Evolutionary conservation across 257 asterid species (phyloP).

Genomic region (Solanum gracilifrons): DNA sequence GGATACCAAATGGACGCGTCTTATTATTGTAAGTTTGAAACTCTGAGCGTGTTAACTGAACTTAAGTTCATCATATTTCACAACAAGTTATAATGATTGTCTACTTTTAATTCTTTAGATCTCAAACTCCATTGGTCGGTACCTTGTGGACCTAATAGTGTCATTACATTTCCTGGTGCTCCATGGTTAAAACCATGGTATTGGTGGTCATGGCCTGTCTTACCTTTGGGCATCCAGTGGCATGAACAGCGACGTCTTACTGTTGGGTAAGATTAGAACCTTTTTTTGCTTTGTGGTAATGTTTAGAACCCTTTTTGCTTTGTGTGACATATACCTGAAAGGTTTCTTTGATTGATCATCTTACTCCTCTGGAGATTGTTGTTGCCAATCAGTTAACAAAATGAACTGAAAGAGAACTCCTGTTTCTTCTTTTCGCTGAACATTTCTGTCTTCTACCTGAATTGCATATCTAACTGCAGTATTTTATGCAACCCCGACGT

Average conservation of each 20-base stretch:
- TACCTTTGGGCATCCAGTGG: slow-evolving; percentile 86
- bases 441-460: not conserved
- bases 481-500: not conserved
- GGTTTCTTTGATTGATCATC: not conserved
- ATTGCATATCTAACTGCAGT: not conserved
- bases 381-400: not conserved
- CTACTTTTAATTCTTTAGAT: slow-evolving; percentile 22
- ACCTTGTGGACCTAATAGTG: slow-evolving; percentile 90
- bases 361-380: not conserved
- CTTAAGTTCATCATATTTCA: not conserved
- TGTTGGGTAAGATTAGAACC: slow-evolving; percentile 44
- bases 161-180: slow-evolving; percentile 83
- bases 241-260: slow-evolving; percentile 63
- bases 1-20: slow-evolving; percentile 98
- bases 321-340: not conserved
- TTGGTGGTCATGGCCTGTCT: slow-evolving; percentile 99
- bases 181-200: slow-evolving; percentile 96
- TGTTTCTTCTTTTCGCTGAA: not conserved
- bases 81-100: not conserved
- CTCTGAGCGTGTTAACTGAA: not conserved
- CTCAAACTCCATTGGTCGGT: slow-evolving; percentile 81
- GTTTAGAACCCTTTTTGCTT: not conserved
- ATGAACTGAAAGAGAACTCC: not conserved
- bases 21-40: slow-evolving; percentile 58
- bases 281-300: not conserved